Evolutionary conservation across 2,329 filamentous ascomycete species (phyloP).

Genomic region (Botrytis aclada): DNA sequence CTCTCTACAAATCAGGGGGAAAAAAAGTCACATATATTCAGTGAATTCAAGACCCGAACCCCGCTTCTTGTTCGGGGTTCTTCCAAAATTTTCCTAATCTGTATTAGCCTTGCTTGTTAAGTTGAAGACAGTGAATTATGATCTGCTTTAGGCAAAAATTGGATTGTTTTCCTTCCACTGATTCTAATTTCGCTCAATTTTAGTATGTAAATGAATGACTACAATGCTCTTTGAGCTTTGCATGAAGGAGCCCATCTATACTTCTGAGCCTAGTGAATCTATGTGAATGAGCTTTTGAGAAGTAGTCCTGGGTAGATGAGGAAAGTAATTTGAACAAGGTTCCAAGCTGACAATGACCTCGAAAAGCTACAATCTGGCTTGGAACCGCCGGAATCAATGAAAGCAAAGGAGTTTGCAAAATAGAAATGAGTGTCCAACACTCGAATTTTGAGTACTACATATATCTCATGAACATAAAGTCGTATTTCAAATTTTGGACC

Average conservation of each 20-base stretch:
- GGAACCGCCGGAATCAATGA: not conserved
- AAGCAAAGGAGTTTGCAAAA: not conserved
- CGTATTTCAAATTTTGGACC: not conserved
- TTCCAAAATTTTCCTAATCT: not conserved
- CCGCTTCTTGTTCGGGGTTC: not conserved
- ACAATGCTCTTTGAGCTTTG: not conserved
- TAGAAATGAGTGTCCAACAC: not conserved
- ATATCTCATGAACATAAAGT: not conserved
- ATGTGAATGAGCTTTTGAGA: not conserved
- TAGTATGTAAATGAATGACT: not conserved
- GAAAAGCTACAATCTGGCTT: not conserved
- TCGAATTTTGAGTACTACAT: not conserved
- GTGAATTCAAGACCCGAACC: not conserved
- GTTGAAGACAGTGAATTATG: not conserved
- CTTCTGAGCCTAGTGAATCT: not conserved
- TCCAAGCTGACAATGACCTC: not conserved
- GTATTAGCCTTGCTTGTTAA: not conserved
- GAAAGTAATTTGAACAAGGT: not conserved
- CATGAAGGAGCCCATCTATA: not conserved
- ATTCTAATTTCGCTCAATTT: not conserved
- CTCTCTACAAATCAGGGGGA: too few relatives aligned
- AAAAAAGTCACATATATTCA: not conserved
- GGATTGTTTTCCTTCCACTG: not conserved
- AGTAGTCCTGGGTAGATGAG: not conserved
- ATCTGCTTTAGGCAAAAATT: not conserved